Base-by-base conservation (phyloP, 805 yeast genomes). In the Candida berthetii region DNA sequence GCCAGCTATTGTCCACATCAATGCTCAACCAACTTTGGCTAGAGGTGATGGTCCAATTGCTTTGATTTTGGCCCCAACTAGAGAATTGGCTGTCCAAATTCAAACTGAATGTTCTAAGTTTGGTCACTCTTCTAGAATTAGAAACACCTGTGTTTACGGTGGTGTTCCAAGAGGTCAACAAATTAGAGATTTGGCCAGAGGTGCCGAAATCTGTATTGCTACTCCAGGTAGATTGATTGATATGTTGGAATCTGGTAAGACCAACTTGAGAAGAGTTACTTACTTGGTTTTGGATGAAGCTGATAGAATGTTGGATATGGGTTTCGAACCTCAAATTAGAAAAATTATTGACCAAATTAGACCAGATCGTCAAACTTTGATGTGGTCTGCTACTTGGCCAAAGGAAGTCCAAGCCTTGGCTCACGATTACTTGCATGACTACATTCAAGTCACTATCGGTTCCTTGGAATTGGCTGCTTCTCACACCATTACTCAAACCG, bases 381-480 rank as follows among this genome's bases (percentile, higher is more conserved):
- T 93, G 97, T 93, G 98, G 98, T 91, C 98, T 48, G 99, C 99
- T 54, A 93, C 99, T 42, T 93, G 99, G 99, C 99, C 99, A 58
- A 91, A 90, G 77, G 95, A 88, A 67, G 98, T 93, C 49, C 95
- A 91, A 74, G 75, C 81, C 53, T 76, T 93, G 61, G 95, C 97
- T 52, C 78, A 83, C 58, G 99, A 93, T 66, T 93, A 87, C 68
- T 76, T 91, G 62, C 68, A 78, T 42, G 96, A 93, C 64, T 93
- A 91, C 60, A 91, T 93, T 62, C 98, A 93, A 73, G 98, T 93
- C 53, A 91, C 86, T 59, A 72, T 93, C 65, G 99, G 99, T 67
- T 93, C 98, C 44, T 74, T 88, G 62, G 98, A 91, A 68, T 77
- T 93, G 57, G 72, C 97, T 58, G 99, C 99, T 48, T 88, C 97